These are phyloP conservation scores for Solanum etuberosum DNA, from an alignment of 257 asterid species.

Conservation along the genomic window DNA sequence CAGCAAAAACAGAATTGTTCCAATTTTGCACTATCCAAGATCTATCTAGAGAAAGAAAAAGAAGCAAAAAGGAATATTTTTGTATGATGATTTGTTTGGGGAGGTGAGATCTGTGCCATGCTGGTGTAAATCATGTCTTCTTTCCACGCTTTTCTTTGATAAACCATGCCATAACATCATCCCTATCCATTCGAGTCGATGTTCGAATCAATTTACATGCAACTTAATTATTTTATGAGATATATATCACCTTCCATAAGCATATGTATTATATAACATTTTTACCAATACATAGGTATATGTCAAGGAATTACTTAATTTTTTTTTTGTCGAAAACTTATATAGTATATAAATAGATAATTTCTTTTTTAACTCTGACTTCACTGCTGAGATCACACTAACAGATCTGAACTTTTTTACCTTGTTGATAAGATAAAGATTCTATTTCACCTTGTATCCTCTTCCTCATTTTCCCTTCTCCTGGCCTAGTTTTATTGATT, in stretches of 20 bases:
- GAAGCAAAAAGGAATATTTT: not conserved
- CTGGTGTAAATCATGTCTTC: not conserved
- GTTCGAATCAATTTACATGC: rapidly evolving
- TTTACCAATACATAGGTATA: too few species aligned
- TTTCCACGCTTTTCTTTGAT: not conserved
- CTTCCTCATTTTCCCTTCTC: not conserved
- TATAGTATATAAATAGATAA: not conserved
- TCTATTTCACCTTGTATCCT: not conserved
- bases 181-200: not conserved
- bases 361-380: too few species aligned
- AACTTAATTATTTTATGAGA: rapidly evolving
- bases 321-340: too few species aligned
- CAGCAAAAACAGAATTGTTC: not conserved
- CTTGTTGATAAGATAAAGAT: not conserved
- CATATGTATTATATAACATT: not conserved
- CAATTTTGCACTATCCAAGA: not conserved
- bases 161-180: not conserved
- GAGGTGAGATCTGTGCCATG: not conserved
- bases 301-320: not conserved
- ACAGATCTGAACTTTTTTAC: not conserved
- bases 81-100: not conserved
- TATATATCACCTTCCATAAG: too few species aligned
- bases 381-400: not conserved
- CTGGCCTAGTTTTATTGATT: not conserved
- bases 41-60: not conserved